Evolutionary conservation across 805 yeast genomes (phyloP).

Genomic region (Metschnikowia santaceciliae): DNA sequence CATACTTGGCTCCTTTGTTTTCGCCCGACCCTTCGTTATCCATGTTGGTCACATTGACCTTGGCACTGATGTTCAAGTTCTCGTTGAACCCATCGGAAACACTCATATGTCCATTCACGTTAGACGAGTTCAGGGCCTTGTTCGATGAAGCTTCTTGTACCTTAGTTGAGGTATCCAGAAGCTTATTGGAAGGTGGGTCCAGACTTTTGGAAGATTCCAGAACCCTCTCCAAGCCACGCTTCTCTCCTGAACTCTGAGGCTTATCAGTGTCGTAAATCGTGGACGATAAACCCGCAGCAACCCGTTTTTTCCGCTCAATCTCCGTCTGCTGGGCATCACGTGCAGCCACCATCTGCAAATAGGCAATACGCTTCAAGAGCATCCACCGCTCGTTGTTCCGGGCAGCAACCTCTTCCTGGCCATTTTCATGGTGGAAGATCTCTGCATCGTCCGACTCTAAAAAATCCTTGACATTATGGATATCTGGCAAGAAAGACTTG

Average conservation of each 20-base stretch:
- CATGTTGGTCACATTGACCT: conserved; percentile 9
- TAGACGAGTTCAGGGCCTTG: background rate
- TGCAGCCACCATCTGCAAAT: conserved; percentile 62
- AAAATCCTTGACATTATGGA: conserved; percentile 54
- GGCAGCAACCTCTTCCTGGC: conserved; percentile 34
- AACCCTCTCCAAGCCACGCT: no score
- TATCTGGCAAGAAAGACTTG: conserved; percentile 48
- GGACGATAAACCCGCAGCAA: conserved; percentile 28
- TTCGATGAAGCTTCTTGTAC: background rate
- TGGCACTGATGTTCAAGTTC: conserved; percentile 6
- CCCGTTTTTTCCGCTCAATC: conserved; percentile 37
- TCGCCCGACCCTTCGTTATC: conserved; percentile 5
- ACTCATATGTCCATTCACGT: background rate
- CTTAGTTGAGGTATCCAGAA: no score
- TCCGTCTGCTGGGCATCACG: conserved; percentile 40
- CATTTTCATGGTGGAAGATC: conserved; percentile 35
- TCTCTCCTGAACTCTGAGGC: no score
- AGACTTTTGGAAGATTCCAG: no score
- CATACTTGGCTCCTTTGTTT: conserved; percentile 11
- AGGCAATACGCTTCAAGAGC: conserved; percentile 65
- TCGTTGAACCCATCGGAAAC: background rate
- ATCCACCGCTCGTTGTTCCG: conserved; percentile 62
- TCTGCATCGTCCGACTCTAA: conserved; percentile 43
- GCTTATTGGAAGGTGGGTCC: no score
- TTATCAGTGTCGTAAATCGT: conserved; percentile 2